phyloP scores from a whole-genome alignment of 148 eudicot genomes.

The Chenopodium quinoa region DNA sequence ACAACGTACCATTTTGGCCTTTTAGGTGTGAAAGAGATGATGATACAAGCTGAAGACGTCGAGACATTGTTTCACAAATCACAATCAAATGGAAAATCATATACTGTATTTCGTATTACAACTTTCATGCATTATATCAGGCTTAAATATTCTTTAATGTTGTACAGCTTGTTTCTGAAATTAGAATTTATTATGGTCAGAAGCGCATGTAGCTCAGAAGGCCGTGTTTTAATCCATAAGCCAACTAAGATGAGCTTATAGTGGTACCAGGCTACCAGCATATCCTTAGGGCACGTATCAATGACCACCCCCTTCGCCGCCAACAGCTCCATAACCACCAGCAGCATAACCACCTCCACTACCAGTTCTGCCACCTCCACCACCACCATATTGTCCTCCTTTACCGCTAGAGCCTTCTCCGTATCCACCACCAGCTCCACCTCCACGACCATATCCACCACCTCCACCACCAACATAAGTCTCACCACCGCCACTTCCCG shows the following conservation, averaged over 20 bases:
- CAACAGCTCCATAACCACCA: constrained; percentile 29
- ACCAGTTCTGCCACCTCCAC: constrained; percentile 29
- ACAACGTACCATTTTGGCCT: too few relatives aligned
- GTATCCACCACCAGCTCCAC: neutral
- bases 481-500: neutral
- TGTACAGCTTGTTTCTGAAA: neutral
- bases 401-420: neutral
- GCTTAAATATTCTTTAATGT: neutral
- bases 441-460: constrained; percentile 6
- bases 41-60: too few relatives aligned
- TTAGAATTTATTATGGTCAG: neutral
- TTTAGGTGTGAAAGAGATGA: too few relatives aligned
- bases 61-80: too few relatives aligned
- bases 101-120: too few relatives aligned
- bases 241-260: neutral
- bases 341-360: constrained; percentile 1
- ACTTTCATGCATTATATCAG: neutral
- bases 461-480: neutral
- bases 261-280: neutral
- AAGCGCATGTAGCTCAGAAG: neutral
- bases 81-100: too few relatives aligned
- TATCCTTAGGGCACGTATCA: constrained; percentile 18
- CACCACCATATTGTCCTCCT: constrained; percentile 22
- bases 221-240: neutral
- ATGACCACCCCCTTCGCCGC: constrained; percentile 31